phyloP scores from a whole-genome alignment of 345 rosid genomes.

The Dipteronia dyeriana region DNA sequence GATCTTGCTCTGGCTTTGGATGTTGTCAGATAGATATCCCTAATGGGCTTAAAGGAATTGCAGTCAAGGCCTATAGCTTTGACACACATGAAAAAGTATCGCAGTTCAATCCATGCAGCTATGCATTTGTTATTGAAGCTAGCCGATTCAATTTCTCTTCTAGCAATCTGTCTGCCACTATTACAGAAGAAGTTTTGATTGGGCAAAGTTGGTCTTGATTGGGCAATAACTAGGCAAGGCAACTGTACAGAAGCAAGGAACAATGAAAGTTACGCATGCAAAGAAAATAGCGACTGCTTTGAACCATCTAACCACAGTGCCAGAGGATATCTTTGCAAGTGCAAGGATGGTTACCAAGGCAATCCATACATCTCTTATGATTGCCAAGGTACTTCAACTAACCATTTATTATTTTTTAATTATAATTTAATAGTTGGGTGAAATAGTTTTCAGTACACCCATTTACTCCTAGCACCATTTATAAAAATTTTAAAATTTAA shows the following conservation, averaged over 20 bases:
- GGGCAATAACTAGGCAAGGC: conserved; percentile 30
- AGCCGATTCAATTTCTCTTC: conserved; percentile 10
- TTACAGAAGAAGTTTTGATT: conserved; percentile 28
- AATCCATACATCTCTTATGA: conserved; percentile 25
- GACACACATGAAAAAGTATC: background rate
- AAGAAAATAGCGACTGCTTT: conserved; percentile 18
- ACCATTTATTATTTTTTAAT: no score
- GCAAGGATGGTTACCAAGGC: conserved; percentile 20
- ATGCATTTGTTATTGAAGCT: conserved; percentile 17
- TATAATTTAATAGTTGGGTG: no score
- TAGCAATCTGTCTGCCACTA: background rate
- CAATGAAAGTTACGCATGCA: conserved; percentile 11
- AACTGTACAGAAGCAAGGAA: conserved; percentile 19
- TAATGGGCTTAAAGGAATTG: background rate
- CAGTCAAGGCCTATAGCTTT: background rate
- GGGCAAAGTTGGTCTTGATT: conserved; percentile 45
- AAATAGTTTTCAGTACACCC: no score
- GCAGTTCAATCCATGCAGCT: conserved; percentile 21
- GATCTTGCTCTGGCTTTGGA: conserved; percentile 2
- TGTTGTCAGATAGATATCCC: conserved; percentile 14
- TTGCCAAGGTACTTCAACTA: conserved; percentile 30
- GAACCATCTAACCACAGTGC: background rate
- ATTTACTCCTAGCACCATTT: no score
- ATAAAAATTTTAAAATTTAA: no score
- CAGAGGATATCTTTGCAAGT: conserved; percentile 23